These are phyloP conservation scores for Fusarium solani-melongenae DNA, from an alignment of 2,329 filamentous ascomycete genomes.

Conservation along the genomic window DNA sequence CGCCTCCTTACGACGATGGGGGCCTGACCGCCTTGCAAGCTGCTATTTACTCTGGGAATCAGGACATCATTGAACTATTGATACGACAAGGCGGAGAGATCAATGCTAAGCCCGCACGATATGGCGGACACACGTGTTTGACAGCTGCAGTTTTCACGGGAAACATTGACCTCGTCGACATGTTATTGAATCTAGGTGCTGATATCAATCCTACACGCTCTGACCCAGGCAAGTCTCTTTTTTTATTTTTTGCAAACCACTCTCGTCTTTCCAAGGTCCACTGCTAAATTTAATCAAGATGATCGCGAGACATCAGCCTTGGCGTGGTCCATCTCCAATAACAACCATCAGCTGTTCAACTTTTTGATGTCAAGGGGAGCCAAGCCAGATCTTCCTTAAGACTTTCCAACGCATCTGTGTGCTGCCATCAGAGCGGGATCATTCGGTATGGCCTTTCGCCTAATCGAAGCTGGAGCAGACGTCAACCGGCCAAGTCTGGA, in stretches of 20 bases:
- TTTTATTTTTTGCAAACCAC: not conserved
- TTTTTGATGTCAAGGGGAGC: not conserved
- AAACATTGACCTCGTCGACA: not conserved
- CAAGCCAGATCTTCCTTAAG: not conserved
- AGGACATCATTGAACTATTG: not conserved
- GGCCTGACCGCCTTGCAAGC: not conserved
- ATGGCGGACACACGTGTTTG: not conserved
- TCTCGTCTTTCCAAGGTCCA: not conserved
- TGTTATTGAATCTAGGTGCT: not conserved
- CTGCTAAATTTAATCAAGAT: not conserved
- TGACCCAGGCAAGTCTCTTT: too few species aligned
- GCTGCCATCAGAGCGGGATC: fast-evolving
- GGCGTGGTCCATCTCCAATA: not conserved
- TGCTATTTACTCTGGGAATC: not conserved
- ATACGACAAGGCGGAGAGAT: not conserved
- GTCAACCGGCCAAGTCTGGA: not conserved
- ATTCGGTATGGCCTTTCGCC: too few species aligned
- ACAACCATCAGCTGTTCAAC: not conserved
- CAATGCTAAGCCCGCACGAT: not conserved
- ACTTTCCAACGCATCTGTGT: not conserved
- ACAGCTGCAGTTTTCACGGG: not conserved
- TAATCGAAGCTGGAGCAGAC: not conserved
- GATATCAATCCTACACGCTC: not conserved
- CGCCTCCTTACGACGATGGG: fast-evolving
- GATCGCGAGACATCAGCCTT: not conserved